Conservation (phyloP, 2,329 filamentous ascomycete species). For the Fusarium sp. region DNA sequence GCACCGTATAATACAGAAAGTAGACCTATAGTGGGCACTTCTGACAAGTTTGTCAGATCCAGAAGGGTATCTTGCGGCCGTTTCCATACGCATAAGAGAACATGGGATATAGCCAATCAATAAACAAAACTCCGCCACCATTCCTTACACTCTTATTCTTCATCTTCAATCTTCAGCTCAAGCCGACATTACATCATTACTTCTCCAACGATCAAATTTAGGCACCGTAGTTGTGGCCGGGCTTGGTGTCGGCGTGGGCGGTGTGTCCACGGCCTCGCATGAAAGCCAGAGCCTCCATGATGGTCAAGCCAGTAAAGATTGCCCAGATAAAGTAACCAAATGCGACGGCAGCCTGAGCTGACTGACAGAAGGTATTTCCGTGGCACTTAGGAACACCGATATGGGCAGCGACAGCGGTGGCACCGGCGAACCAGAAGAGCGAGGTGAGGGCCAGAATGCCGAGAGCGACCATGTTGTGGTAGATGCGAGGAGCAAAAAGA, state of each 20-base stretch:
- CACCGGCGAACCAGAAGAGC: conserved; percentile 91
- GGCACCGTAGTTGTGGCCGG: conserved; percentile 31
- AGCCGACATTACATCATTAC: neutral
- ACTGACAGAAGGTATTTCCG: conserved; percentile 61
- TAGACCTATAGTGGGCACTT: conserved; percentile 15
- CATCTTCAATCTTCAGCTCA: neutral
- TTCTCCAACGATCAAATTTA: conserved; percentile 11
- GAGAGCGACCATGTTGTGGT: conserved; percentile 73
- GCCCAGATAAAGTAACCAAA: conserved; percentile 74
- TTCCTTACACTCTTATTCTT: neutral
- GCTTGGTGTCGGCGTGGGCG: conserved; percentile 47
- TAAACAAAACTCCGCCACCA: neutral
- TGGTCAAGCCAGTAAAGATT: conserved; percentile 60
- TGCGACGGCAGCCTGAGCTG: conserved; percentile 71
- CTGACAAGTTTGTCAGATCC: conserved; percentile 21
- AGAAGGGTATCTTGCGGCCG: conserved; percentile 42
- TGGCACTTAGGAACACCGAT: conserved; percentile 61
- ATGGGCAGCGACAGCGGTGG: conserved; percentile 78
- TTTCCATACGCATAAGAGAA: conserved; percentile 28
- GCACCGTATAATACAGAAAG: conserved; percentile 11
- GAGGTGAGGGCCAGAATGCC: conserved; percentile 77
- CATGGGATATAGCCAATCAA: conserved; percentile 1
- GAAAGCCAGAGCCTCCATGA: conserved; percentile 59
- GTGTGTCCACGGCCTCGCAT: conserved; percentile 55
- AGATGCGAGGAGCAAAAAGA: conserved; percentile 67